Evolutionary conservation across 352 stramenopile genomes (phyloP).

Genomic region (Globisporangium mamillatum): DNA sequence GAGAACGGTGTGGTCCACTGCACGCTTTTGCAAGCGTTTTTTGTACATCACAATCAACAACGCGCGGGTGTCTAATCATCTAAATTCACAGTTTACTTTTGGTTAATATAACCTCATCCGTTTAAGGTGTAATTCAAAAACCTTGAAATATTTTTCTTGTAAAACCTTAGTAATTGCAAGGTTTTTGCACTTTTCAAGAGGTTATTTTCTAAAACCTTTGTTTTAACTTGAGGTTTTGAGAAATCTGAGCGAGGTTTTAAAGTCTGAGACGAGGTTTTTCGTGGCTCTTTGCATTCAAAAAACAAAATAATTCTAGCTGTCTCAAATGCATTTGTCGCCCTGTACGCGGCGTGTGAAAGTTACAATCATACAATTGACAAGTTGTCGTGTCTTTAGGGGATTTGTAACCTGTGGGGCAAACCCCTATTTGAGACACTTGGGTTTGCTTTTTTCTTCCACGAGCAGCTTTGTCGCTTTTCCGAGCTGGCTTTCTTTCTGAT

Average conservation of each 20-base stretch:
- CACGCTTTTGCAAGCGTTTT: no score
- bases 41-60: no score
- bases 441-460: conserved; percentile 8
- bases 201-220: no score
- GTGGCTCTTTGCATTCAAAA: neutral
- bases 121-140: no score
- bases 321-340: neutral
- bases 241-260: neutral
- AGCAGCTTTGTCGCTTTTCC: conserved; percentile 2
- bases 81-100: no score
- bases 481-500: conserved; percentile 14
- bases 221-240: no score
- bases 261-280: neutral
- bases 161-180: no score
- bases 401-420: neutral
- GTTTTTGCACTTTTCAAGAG: no score
- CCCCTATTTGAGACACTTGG: conserved; percentile 5
- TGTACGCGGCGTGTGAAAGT: neutral
- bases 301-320: neutral
- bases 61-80: no score
- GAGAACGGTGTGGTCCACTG: no score
- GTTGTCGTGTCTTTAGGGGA: neutral
- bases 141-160: no score
- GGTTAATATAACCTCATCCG: no score
- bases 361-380: neutral